phyloP scores from a whole-genome alignment of 1,139 yeast genomes.

The Saccharomyces hybrid region DNA sequence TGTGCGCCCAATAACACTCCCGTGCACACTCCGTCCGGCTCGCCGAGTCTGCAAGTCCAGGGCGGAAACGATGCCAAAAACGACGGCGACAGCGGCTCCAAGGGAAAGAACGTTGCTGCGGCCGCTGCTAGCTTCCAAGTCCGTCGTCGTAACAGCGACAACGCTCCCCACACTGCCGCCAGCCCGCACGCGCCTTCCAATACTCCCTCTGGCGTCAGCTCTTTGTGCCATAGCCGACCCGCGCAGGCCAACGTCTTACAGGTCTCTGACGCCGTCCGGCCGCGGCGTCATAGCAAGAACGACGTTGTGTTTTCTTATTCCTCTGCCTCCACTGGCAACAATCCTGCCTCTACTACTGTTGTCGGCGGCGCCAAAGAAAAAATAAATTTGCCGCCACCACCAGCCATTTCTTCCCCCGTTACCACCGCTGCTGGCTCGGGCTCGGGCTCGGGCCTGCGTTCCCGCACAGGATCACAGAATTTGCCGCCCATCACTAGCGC shows the following conservation, averaged over 20 bases:
- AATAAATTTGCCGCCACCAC: not conserved
- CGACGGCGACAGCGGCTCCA: not conserved
- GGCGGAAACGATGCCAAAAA: not conserved
- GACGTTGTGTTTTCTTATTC: not conserved
- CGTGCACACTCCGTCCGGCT: constrained; percentile 7
- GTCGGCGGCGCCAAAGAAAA: not conserved
- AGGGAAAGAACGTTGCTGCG: not conserved
- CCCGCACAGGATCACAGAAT: not conserved
- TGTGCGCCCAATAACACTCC: constrained; percentile 28
- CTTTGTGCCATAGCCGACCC: not conserved
- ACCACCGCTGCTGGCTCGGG: constrained; percentile 5
- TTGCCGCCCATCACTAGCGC: not conserved
- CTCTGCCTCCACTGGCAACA: not conserved
- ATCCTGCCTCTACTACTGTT: not conserved
- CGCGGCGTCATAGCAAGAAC: not conserved
- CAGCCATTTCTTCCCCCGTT: not conserved
- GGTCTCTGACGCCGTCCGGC: not conserved
- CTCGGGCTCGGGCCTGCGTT: constrained; percentile 3
- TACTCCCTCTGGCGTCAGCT: not conserved
- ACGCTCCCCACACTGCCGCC: not conserved
- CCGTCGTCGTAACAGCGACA: not conserved
- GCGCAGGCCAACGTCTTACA: not conserved
- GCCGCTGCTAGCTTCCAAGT: not conserved
- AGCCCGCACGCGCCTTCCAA: not conserved
- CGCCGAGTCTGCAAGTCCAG: constrained; percentile 4